Evolutionary conservation across 1,284 basidiomycete genomes (phyloP), one percentile per base, ranked within the genome.

Genomic region (Prillingera fragicola): DNA sequence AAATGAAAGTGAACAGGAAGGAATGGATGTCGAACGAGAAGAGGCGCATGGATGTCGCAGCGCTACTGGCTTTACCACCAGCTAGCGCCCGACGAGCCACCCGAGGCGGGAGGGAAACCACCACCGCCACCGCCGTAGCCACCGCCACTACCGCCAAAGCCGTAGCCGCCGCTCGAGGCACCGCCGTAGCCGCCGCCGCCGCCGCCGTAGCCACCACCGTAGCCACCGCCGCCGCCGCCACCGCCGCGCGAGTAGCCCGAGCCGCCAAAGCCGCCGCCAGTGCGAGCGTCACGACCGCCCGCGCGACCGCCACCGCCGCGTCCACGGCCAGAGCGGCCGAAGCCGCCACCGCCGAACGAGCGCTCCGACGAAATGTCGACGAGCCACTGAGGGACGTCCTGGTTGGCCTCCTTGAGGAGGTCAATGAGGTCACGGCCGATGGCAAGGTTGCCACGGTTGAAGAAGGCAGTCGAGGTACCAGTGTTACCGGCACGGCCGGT

Each of bases 401-500:
- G 95, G 73, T 98, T 94, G 35, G 94, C 94, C 73, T 97, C 94
- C 50, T 87, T 83, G 41, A 98, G 81, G 12, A 98, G 79, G 67
- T 96, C 92, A 45, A 97, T 75, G 36, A 98, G 78, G 62, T 95
- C 91, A 41, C 85, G 81, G 36, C 87, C 87, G 55, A 97, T 94
- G 73, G 90, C 86, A 69, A 83, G 83, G 75, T 92, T 94, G 49
- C 82, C 83, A 26, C 87, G 80, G 74, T 94, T 94, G 80, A 90
- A 92, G 76, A 94, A 92, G 4, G 88, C 87, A 14, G 89, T 99
- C 26, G 87, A 85, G 53, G 85, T 80, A 77, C 94, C 94, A n/a
- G 84, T 87, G 78, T 99, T 99, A 57, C 94, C 94, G 13, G 95
- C 95, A 82, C 94, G 92, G 44, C 95, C 94, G 17, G 95, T 98